Base-by-base conservation (phyloP, 2,329 filamentous ascomycete genomes). In the Pleomassaria siparia region DNA sequence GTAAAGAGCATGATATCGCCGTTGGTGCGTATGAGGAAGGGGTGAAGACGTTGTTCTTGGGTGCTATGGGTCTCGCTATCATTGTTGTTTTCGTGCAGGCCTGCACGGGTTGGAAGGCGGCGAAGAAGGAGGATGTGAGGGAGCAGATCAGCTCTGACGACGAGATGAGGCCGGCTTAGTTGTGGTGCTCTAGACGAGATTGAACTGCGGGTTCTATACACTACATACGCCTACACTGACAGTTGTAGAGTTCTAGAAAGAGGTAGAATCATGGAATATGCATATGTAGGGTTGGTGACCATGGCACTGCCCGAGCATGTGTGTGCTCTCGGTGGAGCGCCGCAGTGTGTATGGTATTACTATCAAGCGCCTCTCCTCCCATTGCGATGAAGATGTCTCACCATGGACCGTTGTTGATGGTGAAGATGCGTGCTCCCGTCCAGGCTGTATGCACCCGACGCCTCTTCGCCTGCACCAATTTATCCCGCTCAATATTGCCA, bases 71-170 rank as follows among this genome's bases (percentile, higher is more conserved):
- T 0, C 56, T 85, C 40, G 76, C 77, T 2, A 47, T 79, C 11
- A 40, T 74, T 2, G 77, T 80, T 53, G 69, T 78, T 1, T 53
- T 78, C 2, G 64, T 82, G 13, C 83, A 85, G 58, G 82, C 82
- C 4, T 76, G 76, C 1, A 81, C 81, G 1, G 83, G 83, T 2
- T 84, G 81, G 81, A 74, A 61, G 16, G 68, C 72, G 3, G 37
- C 22, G n/a, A 56, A 60, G 42, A 54, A 52, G 26, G 54, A 47
- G 18, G 43, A 55, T 30, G 50, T 51, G 30, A 47, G 36, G 8
- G 47, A 42, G n/a, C 53, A 44, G 16, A 21, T 3, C 8, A 25
- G 4, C 11, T 12, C n/a, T 13, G 18, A 9, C 11, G 15, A 9
- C 1, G 59, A 63, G 12, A 60, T 64, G 22, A 67, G 29, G 59